Base-by-base conservation (phyloP, 2,329 filamentous ascomycete genomes). In the Dendrostoma leiphaemia region DNA sequence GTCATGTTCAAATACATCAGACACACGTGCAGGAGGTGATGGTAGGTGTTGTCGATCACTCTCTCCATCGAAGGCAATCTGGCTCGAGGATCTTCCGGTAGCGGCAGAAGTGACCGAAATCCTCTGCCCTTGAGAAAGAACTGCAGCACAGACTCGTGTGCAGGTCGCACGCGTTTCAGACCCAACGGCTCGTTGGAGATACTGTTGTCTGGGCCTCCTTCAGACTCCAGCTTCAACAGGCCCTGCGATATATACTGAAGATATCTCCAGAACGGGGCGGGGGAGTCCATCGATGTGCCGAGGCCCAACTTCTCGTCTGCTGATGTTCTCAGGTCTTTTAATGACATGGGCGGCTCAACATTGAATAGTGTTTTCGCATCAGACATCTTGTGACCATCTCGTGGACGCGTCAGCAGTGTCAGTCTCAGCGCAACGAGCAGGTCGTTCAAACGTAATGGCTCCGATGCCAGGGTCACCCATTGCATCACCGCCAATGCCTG, bases 101-200 rank as follows among this genome's bases (percentile, higher is more conserved):
- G n/a, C 6, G 55, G 47, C 2, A 35, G 37, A 6, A 71, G 61
- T 12, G 62, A 64, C 15, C 64, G 61, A 28, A 69, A 71, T 0
- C 68, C 68, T 1, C 63, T 61, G 1, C 67, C 66, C 1, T 61
- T 62, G 15, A 69, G 60, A 59, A 71, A 71, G 59, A 71, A 71
- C 19, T 48, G 55, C 3, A 62, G 61, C 3, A 70, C 68, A 0
- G 67, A 69, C 37, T 63, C 54, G 61, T 71, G 67, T 32, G 65
- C 64, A 3, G 65, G 61, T 3, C 65, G 61, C 2, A 71, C 64
- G 10, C 62, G 60, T 35, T 67, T 67, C 4, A 65, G 61, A 3
- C 67, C 65, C 1, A 67, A 59, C 1, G 67, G 63, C 32, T 56
- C 54, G 32, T 34, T 53, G 0, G 49, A 53, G 9, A 53, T 35